A percentile compares a stretch with the other conserved stretches of the same genome.
These are phyloP conservation scores for Begonia loranthoides DNA, from an alignment of 306 rosid species.

Conservation along the genomic window DNA sequence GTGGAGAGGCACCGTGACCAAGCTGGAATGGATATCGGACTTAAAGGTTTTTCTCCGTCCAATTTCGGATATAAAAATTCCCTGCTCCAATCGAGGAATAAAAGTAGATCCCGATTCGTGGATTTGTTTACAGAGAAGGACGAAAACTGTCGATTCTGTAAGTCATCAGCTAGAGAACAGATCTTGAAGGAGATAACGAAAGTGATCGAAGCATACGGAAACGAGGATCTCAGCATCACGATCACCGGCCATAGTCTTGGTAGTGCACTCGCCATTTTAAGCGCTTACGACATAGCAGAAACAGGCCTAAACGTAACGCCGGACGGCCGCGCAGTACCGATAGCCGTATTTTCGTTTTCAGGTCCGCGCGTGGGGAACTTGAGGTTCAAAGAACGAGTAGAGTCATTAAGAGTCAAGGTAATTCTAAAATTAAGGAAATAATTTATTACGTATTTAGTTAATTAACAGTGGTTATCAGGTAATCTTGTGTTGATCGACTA, in stretches of 20 bases:
- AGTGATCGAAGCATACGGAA: slow-evolving; percentile 22
- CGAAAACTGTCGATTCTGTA: slow-evolving; percentile 31
- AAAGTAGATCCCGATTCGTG: slow-evolving; percentile 70
- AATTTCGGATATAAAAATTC: slow-evolving; percentile 19
- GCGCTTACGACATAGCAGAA: slow-evolving; percentile 58
- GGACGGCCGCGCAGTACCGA: slow-evolving; percentile 30
- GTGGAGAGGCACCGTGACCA: slow-evolving; percentile 72
- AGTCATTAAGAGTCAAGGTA: slow-evolving; percentile 46
- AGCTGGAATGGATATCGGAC: slow-evolving; percentile 61
- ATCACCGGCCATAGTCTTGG: slow-evolving; percentile 76
- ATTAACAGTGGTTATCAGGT: no score
- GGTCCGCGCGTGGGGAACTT: slow-evolving; percentile 81
- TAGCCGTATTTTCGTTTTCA: slow-evolving; percentile 50
- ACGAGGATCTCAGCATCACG: slow-evolving; percentile 59
- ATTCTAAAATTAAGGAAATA: no score
- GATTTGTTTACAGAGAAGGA: slow-evolving; percentile 69
- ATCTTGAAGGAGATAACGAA: slow-evolving; percentile 40
- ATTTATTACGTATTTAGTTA: no score
- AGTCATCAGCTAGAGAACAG: slow-evolving; percentile 68
- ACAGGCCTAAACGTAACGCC: slow-evolving; percentile 31
- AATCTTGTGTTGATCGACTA: no score
- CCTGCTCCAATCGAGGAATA: slow-evolving; percentile 39
- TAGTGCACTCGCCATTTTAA: slow-evolving; percentile 54
- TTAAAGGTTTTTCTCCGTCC: slow-evolving; percentile 52
- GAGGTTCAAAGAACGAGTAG: slow-evolving; percentile 55